These are phyloP conservation scores for Didymella pomorum DNA, from an alignment of 2,329 filamentous ascomycete species.

Conservation along the genomic window DNA sequence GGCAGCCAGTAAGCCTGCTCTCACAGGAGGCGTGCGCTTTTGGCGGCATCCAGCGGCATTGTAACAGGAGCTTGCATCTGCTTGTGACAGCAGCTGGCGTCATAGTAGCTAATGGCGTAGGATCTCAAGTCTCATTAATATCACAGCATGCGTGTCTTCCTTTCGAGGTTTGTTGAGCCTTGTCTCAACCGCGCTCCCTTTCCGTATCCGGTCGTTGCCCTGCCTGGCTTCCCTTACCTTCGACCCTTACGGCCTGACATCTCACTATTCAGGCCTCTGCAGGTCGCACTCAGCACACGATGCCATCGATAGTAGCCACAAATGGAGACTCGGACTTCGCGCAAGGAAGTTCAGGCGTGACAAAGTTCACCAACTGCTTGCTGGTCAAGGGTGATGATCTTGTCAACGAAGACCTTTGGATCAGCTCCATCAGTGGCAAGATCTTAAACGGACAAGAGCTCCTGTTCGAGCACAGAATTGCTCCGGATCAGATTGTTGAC, in stretches of 20 bases:
- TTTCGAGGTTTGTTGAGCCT: conserved; percentile 36
- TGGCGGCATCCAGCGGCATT: conserved; percentile 19
- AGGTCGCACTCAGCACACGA: conserved; percentile 13
- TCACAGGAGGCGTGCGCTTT: conserved; percentile 31
- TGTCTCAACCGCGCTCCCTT: conserved; percentile 40
- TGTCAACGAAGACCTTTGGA: conserved; percentile 84
- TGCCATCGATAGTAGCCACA: conserved; percentile 10
- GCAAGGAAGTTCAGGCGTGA: conserved; percentile 61
- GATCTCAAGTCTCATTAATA: conserved; percentile 33
- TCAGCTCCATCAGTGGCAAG: conserved; percentile 81
- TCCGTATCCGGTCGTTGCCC: conserved; percentile 28
- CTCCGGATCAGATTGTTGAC: conserved; percentile 79
- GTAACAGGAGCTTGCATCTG: conserved; percentile 26
- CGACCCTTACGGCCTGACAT: conserved; percentile 14
- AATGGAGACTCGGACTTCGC: conserved; percentile 3
- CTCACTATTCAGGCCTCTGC: conserved; percentile 6
- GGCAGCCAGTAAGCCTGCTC: conserved; percentile 24
- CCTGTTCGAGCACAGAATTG: conserved; percentile 71
- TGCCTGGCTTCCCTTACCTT: conserved; percentile 20
- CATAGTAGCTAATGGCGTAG: conserved; percentile 17
- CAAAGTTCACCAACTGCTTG: conserved; percentile 89
- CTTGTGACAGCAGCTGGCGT: conserved; percentile 27
- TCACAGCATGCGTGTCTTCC: conserved; percentile 21
- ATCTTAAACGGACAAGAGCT: conserved; percentile 75
- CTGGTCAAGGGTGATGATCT: conserved; percentile 73